These are phyloP conservation scores for Tripidium arundinaceum DNA, from an alignment of 202 grass and related monocot species.

Conservation along the genomic window DNA sequence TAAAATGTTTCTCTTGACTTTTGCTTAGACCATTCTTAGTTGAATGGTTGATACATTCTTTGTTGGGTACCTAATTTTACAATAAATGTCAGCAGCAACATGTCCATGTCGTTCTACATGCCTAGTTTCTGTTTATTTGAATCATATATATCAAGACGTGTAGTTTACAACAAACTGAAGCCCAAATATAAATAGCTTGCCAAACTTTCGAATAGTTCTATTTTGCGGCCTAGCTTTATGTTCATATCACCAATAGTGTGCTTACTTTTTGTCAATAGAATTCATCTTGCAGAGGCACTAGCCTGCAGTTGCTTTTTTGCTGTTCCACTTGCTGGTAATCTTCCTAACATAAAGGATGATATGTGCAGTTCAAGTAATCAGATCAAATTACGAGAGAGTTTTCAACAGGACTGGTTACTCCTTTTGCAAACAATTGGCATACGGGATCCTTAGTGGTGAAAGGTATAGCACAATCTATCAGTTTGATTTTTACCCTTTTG, in stretches of 20 bases:
- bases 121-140: neutral
- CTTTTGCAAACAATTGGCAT: constrained; percentile 65
- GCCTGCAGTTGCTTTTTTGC: neutral
- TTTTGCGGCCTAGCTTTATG: neutral
- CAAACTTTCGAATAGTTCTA: neutral
- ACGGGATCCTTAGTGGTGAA: constrained; percentile 76
- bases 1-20: constrained; percentile 40
- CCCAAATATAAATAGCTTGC: neutral
- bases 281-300: neutral
- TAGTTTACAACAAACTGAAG: constrained; percentile 4
- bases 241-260: neutral
- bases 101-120: neutral
- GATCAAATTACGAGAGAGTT: constrained; percentile 51
- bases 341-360: constrained; percentile 16
- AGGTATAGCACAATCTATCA: constrained; percentile 44
- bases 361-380: constrained; percentile 61
- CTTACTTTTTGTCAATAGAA: constrained; percentile 15
- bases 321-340: neutral
- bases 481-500: neutral
- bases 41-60: constrained; percentile 7
- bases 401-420: constrained; percentile 58
- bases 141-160: neutral
- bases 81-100: neutral
- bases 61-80: neutral
- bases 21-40: neutral